Percentiles rank a stretch among this genome's conserved stretches.
Evolutionary conservation across 352 stramenopile genomes (phyloP).

Genomic region (Globisporangium irregulare): DNA sequence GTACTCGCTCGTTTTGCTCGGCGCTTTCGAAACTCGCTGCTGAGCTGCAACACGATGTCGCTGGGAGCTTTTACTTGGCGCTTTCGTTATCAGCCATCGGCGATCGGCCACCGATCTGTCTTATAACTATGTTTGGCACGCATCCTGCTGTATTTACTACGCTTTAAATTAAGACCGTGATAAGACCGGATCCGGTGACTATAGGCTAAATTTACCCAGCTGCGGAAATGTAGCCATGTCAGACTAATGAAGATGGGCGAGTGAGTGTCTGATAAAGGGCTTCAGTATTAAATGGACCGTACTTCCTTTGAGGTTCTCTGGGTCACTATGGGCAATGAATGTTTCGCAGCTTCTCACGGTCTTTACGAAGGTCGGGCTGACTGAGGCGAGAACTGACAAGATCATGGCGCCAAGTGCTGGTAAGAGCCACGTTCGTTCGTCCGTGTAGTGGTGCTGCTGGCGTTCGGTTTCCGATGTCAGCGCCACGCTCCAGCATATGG

Average conservation of each 20-base stretch:
- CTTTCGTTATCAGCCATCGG: neutral
- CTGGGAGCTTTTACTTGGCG: neutral
- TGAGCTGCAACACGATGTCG: neutral
- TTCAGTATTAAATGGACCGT: neutral
- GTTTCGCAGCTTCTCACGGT: neutral
- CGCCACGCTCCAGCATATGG: neutral
- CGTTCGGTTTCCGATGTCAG: neutral
- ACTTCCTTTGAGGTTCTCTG: neutral
- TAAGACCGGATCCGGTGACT: neutral
- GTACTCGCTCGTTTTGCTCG: neutral
- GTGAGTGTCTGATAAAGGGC: neutral
- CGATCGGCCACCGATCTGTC: neutral
- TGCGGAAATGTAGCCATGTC: conserved; percentile 3
- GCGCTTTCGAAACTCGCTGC: neutral
- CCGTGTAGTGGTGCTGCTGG: neutral
- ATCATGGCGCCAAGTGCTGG: neutral
- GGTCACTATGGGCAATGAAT: neutral
- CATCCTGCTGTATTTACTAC: neutral
- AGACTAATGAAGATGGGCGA: neutral
- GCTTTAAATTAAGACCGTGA: neutral
- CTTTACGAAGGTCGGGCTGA: neutral
- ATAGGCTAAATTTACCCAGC: neutral
- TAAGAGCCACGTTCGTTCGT: neutral
- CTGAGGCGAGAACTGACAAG: neutral
- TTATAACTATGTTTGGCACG: neutral